Evolutionary conservation across 768 basidiomycete genomes (phyloP), one percentile per base, ranked within the genome.

Genomic region (Naganishia vishniacii): DNA sequence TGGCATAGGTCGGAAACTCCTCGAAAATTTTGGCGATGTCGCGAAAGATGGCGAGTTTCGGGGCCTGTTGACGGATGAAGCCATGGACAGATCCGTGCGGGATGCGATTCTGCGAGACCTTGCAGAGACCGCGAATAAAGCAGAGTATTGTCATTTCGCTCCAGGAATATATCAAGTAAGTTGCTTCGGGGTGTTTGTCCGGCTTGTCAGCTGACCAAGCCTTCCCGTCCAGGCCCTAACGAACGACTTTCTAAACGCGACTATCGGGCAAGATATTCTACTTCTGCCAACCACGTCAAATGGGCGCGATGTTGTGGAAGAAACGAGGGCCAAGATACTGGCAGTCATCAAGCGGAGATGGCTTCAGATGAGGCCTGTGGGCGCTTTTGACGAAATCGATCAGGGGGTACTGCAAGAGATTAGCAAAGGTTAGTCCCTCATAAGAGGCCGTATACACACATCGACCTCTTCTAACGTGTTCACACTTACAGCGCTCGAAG

Each of bases 331-430:
- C 63, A 86, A 86, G 42, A 75, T 92, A 31, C 72, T 89, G 0
- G 79, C 80, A 45, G 92, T 88, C 83, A 83, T 97, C 62, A 83
- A 84, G 8, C 84, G 85, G 64, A 83, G 88, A 4, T 95, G 90
- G 91, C 71, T 86, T 47, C 81, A 80, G 13, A 83, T 91, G 29
- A 82, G 86, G 13, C 84, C 86, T 51, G 84, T 85, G 56, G 83
- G 84, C n/a, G 89, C 88, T 0, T 94, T 97, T 70, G 86, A 87
- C 56, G 73, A 78, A 4, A 80, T 98, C n/a, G 90, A 94, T 51
- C 82, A 82, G 4, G 95, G 91, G 90, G 85, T 88, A 0, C 74
- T 93, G 60, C 87, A 90, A 73, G 94, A 97, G 72, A 90, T 98
- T 42, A 83, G 84, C 44, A 84, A 88, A 71, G 83, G 90, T 89